phyloP scores from a whole-genome alignment of 495 filamentous ascomycete species.

The Aspergillus avenaceus region DNA sequence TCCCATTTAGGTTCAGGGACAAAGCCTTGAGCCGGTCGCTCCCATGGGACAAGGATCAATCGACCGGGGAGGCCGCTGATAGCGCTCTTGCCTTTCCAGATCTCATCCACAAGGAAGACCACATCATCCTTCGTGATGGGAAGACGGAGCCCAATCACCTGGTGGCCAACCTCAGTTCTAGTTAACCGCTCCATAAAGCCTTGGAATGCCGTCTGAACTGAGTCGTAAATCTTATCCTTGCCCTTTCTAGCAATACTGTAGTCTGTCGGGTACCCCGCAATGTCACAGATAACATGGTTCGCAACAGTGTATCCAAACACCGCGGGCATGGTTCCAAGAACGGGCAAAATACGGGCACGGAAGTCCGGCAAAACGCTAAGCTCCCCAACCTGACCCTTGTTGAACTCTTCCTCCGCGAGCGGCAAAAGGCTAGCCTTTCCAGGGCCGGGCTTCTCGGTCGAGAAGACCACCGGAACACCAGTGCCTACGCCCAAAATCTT shows the following conservation, averaged over 20 bases:
- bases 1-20: slow-evolving; percentile 32
- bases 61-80: slow-evolving; percentile 77
- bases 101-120: slow-evolving; percentile 83
- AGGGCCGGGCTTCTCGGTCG: slow-evolving; percentile 83
- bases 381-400: slow-evolving; percentile 83
- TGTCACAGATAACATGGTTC: slow-evolving; percentile 83
- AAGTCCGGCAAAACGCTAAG: slow-evolving; percentile 88
- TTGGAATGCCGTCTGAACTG: slow-evolving; percentile 67
- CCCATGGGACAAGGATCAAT: slow-evolving; percentile 74
- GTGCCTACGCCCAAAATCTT: slow-evolving; percentile 74
- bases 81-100: slow-evolving; percentile 78
- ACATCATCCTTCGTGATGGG: slow-evolving; percentile 76
- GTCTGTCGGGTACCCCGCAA: slow-evolving; percentile 84
- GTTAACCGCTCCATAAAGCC: slow-evolving; percentile 70
- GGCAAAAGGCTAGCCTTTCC: slow-evolving; percentile 89
- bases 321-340: slow-evolving; percentile 94
- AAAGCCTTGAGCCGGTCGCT: slow-evolving; percentile 51
- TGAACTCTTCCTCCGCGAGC: slow-evolving; percentile 81
- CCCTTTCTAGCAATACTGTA: slow-evolving; percentile 71
- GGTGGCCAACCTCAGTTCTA: slow-evolving; percentile 50
- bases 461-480: slow-evolving; percentile 89
- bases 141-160: slow-evolving; percentile 67
- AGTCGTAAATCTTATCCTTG: slow-evolving; percentile 86
- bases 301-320: slow-evolving; percentile 88
- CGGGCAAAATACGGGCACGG: slow-evolving; percentile 86